Base-by-base conservation (phyloP, 179 eudicot species). In the Pouteria campechiana region DNA sequence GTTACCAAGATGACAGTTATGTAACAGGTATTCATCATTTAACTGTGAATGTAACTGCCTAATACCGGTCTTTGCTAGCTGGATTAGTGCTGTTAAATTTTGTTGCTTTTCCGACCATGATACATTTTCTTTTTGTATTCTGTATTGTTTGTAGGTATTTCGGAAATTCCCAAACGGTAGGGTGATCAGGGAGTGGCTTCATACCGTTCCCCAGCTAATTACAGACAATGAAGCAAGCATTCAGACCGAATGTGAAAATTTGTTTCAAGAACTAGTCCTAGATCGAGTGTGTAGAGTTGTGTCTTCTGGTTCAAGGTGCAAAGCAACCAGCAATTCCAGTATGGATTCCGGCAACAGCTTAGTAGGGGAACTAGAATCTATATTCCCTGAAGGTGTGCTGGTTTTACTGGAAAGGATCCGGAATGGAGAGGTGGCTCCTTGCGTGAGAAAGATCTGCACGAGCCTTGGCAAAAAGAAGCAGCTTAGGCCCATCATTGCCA, bases 241-340 rank as follows among this genome's bases (percentile, higher is more conserved):
- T 54, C 99, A 92, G 65, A 96, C 86, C 60, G 99, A 87, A 53
- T 86, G 96, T 30, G 92, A 92, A 56, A 87, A 72, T 52, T 59
- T 92, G 44, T 87, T 82, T 61, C 54, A 75, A 37, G 99, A 87
- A 64, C 64, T 92, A 48, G 88, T 92, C 21, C 37, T 87, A 42
- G 93, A 79, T 51, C 66, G 82, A 32, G 65, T 92, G 38, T 74
- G 92, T 45, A 64, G 69, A 51, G 71, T 68, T 49, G 88, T 72
- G 35, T 69, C 76, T 25, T n/a, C n/a, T n/a, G n/a, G n/a, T n/a
- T n/a, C n/a, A n/a, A n/a, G n/a, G n/a, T n/a, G n/a, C n/a, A n/a
- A n/a, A n/a, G n/a, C n/a, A n/a, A 40, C 33, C 25, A 49, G 47
- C 34, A 28, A 39, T 27, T 27, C 43, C 17, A 33, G 21, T 33